Percentiles rank a stretch among this genome's conserved stretches.
Evolutionary conservation across 176 grass and related monocot species (phyloP).

Genomic region (Canna indica): DNA sequence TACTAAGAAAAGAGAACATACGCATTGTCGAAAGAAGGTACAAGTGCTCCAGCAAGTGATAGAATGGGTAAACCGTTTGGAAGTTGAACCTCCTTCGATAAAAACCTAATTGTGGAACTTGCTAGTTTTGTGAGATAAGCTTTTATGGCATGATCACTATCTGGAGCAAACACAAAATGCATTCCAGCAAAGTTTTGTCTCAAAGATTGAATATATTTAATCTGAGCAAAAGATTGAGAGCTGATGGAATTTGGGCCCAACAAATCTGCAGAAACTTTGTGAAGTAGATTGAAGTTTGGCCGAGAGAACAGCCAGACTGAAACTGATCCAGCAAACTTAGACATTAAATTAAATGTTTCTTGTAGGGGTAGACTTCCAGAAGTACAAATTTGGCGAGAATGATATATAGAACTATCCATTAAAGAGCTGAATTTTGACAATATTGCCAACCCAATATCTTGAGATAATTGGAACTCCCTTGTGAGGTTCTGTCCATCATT

Average conservation of each 20-base stretch:
- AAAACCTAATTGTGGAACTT: conserved; percentile 35
- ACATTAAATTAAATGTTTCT: conserved; percentile 47
- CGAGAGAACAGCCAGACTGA: conserved; percentile 52
- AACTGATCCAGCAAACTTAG: conserved; percentile 63
- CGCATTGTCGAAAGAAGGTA: conserved; percentile 73
- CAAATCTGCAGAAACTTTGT: conserved; percentile 26
- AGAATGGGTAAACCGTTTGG: conserved; percentile 44
- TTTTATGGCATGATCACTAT: conserved; percentile 41
- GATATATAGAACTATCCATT: conserved; percentile 42
- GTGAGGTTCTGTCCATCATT: conserved; percentile 39
- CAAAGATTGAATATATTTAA: conserved; percentile 31
- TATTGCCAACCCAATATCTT: conserved; percentile 43
- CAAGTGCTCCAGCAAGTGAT: conserved; percentile 38
- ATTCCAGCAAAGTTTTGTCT: conserved; percentile 48
- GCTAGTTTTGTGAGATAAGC: conserved; percentile 47
- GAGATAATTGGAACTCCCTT: conserved; percentile 45
- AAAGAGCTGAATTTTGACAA: conserved; percentile 48
- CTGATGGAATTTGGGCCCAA: conserved; percentile 29
- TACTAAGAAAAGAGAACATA: conserved; percentile 26
- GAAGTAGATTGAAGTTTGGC: conserved; percentile 41
- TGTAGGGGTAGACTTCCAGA: conserved; percentile 46
- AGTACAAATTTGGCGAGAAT: conserved; percentile 43
- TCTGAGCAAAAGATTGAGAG: conserved; percentile 22
- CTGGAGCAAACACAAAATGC: conserved; percentile 37
- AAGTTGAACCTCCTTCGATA: conserved; percentile 45